Percentiles rank a stretch among this genome's conserved stretches.
These are phyloP conservation scores for Kwoniella mangroviensis DNA, from an alignment of 768 basidiomycete genomes.

Conservation along the genomic window DNA sequence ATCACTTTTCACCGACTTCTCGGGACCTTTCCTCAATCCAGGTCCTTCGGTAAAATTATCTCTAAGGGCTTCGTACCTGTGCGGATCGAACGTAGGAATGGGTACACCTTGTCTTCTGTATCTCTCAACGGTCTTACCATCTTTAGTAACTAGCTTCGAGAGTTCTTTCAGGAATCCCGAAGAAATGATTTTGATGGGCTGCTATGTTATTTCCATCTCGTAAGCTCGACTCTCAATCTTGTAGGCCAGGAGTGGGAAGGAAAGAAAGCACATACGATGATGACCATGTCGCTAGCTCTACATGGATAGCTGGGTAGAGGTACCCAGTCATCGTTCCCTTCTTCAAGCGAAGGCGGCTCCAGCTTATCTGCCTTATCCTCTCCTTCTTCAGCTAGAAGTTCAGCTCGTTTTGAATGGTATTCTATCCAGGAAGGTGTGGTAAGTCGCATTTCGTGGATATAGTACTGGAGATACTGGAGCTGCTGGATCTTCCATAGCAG, in stretches of 20 bases:
- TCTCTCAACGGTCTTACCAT: constrained; percentile 8
- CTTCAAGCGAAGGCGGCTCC: constrained; percentile 10
- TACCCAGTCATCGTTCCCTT: constrained; percentile 33
- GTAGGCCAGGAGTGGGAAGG: no score
- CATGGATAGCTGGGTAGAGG: constrained; percentile 26
- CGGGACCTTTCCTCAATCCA: constrained; percentile 39
- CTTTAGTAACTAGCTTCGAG: constrained; percentile 9
- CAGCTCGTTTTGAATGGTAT: constrained; percentile 19
- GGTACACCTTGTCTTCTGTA: neutral
- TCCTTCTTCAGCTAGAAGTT: neutral
- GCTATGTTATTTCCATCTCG: constrained; percentile 2
- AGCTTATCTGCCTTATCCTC: neutral
- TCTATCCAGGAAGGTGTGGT: constrained; percentile 33
- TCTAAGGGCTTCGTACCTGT: constrained; percentile 16
- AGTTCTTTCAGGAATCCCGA: constrained; percentile 1
- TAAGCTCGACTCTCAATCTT: constrained; percentile 8
- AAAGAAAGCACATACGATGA: constrained; percentile 29
- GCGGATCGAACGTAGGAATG: constrained; percentile 1
- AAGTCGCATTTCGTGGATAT: constrained; percentile 46
- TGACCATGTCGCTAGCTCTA: constrained; percentile 3
- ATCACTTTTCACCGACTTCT: constrained; percentile 10
- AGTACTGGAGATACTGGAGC: constrained; percentile 53
- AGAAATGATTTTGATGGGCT: constrained; percentile 7
- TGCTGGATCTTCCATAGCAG: constrained; percentile 48
- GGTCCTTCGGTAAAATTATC: constrained; percentile 45